Percentiles rank a stretch among this genome's conserved stretches.
phyloP scores from a whole-genome alignment of 78 protist genomes.

The Dictyostelium citrinum region DNA sequence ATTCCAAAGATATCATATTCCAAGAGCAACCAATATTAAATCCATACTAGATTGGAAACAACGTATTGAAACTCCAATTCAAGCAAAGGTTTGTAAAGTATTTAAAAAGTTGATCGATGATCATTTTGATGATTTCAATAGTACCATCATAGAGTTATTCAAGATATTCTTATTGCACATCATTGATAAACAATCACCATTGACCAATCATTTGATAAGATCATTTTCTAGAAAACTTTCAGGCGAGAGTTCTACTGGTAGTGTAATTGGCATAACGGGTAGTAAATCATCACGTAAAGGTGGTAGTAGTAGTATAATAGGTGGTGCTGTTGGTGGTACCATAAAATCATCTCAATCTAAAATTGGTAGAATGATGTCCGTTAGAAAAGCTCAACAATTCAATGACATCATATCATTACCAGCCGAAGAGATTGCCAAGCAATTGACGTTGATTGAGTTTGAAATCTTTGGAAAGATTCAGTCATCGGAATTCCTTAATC shows the following conservation, averaged over 20 bases:
- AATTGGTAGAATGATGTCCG: constrained; percentile 55
- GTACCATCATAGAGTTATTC: not conserved
- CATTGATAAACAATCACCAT: constrained; percentile 28
- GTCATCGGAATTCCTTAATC: constrained; percentile 76
- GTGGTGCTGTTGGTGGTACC: not conserved
- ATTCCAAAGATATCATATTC: constrained; percentile 56
- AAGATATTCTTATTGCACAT: constrained; percentile 43
- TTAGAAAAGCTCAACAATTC: constrained; percentile 23
- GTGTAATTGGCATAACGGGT: not conserved
- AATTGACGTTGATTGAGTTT: constrained; percentile 60
- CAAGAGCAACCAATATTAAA: not conserved
- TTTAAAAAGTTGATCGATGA: constrained; percentile 66
- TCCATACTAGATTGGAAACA: constrained; percentile 35
- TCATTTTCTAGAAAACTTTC: constrained; percentile 33
- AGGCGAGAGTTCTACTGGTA: not conserved
- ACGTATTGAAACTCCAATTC: constrained; percentile 53
- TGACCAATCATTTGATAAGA: constrained; percentile 33
- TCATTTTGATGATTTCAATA: constrained; percentile 45
- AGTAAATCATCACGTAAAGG: not conserved
- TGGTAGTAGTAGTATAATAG: not conserved
- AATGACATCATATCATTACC: constrained; percentile 29
- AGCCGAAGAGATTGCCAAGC: constrained; percentile 72
- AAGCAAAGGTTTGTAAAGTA: constrained; percentile 57
- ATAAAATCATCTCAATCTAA: not conserved
- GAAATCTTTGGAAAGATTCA: constrained; percentile 40